These are phyloP conservation scores for Aspergillus aculeatinus DNA, from an alignment of 2,329 filamentous ascomycete species.

Conservation along the genomic window DNA sequence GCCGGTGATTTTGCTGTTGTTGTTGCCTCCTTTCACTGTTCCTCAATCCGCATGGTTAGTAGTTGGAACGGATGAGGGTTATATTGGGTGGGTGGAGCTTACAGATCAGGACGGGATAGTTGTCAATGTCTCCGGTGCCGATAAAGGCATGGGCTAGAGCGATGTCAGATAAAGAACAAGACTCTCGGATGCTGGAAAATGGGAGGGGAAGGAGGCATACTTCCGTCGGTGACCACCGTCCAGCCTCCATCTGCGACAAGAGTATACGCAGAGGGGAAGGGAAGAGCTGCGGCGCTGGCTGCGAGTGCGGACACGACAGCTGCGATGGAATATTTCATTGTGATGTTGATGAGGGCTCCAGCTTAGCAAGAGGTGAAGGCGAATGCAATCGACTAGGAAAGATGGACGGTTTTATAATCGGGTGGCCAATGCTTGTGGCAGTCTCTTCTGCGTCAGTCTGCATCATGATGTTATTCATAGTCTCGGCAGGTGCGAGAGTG, in stretches of 20 bases:
- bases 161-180: neutral
- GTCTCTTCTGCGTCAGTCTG: neutral
- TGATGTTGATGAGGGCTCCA: neutral
- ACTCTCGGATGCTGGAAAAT: neutral
- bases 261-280: neutral
- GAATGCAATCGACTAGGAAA: neutral
- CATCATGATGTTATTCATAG: neutral
- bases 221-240: neutral
- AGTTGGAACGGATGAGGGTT: neutral
- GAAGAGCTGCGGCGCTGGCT: neutral
- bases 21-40: constrained; percentile 1
- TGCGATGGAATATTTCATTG: neutral
- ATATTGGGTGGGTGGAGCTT: neutral
- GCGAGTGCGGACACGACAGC: neutral
- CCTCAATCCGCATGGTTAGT: neutral
- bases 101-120: constrained; percentile 6
- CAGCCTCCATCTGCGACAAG: constrained; percentile 5
- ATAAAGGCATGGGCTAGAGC: neutral
- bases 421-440: neutral
- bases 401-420: neutral
- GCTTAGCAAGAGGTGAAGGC: neutral
- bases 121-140: neutral
- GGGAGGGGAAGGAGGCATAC: neutral
- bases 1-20: neutral
- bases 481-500: too few species aligned